Conservation (phyloP, 2,329 filamentous ascomycete species). For the Penicillium sp. region DNA sequence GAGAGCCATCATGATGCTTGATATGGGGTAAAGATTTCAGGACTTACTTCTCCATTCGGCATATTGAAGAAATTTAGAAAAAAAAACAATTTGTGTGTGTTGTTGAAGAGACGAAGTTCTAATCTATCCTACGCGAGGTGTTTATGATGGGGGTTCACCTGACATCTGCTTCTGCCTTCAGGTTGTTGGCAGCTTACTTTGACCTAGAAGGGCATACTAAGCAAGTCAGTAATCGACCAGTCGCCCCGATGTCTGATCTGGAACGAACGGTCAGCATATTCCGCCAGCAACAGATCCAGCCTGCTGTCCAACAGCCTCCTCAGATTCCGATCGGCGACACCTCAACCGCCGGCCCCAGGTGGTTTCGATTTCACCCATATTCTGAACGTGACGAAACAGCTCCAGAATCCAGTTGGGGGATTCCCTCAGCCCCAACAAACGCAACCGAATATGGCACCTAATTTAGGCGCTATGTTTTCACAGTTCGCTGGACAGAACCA, state of each 20-base stretch:
- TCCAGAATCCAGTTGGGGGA: conserved; percentile 25
- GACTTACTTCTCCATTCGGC: too few species aligned
- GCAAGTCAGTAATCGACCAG: too few species aligned
- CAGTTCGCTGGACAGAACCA: conserved; percentile 30
- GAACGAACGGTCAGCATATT: conserved; percentile 41
- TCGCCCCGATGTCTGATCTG: conserved; percentile 23
- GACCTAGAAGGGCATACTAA: too few species aligned
- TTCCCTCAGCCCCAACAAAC: conserved; percentile 25
- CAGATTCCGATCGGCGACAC: conserved; percentile 18
- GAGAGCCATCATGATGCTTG: too few species aligned
- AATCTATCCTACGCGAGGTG: too few species aligned
- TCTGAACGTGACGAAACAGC: conserved; percentile 39
- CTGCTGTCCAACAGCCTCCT: conserved; percentile 22
- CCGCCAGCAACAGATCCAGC: conserved; percentile 25
- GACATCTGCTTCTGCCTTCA: too few species aligned
- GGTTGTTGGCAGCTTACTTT: too few species aligned
- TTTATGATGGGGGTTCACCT: too few species aligned
- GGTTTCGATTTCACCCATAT: conserved; percentile 39
- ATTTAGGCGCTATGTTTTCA: conserved; percentile 34
- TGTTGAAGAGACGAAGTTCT: too few species aligned
- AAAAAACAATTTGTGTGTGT: too few species aligned
- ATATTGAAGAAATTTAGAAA: too few species aligned
- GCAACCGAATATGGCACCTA: conserved; percentile 30
- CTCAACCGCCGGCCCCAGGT: conserved; percentile 24
- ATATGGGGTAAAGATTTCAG: too few species aligned